Percentiles rank a stretch among this genome's conserved stretches.
Evolutionary conservation across 306 rosid species (phyloP).

Genomic region (Inga oerstediana): DNA sequence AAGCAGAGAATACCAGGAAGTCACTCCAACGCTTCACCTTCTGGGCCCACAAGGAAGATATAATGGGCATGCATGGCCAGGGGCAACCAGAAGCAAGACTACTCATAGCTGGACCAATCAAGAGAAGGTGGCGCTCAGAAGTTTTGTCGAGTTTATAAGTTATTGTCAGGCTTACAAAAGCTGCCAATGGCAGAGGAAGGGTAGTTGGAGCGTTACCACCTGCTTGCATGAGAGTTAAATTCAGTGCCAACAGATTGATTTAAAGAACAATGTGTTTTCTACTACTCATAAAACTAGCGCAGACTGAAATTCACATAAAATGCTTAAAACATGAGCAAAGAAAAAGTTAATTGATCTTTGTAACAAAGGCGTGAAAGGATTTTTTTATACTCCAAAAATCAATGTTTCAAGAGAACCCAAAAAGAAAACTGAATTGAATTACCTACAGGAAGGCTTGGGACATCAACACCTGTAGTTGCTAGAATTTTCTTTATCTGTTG

Average conservation of each 20-base stretch:
- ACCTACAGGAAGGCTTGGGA: slow-evolving; percentile 89
- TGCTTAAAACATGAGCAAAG: slow-evolving; percentile 12
- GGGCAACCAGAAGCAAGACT: slow-evolving; percentile 83
- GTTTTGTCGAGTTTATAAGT: slow-evolving; percentile 82
- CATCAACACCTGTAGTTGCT: slow-evolving; percentile 92
- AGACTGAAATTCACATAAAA: slow-evolving; percentile 13
- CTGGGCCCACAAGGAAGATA: slow-evolving; percentile 82
- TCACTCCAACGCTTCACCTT: slow-evolving; percentile 90
- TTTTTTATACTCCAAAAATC: slow-evolving; percentile 10
- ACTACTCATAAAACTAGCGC: neutral
- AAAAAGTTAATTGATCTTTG: slow-evolving; percentile 18
- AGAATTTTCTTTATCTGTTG: slow-evolving; percentile 82
- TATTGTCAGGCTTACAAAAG: slow-evolving; percentile 76
- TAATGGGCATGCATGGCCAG: slow-evolving; percentile 88
- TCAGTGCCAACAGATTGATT: slow-evolving; percentile 40
- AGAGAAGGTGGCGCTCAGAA: slow-evolving; percentile 59
- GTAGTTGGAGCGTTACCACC: slow-evolving; percentile 75
- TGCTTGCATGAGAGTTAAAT: slow-evolving; percentile 44
- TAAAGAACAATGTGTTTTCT: slow-evolving; percentile 10
- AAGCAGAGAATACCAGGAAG: slow-evolving; percentile 71
- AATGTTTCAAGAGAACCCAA: slow-evolving; percentile 6
- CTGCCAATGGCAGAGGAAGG: slow-evolving; percentile 98
- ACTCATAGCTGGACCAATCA: slow-evolving; percentile 69
- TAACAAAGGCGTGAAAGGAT: neutral
- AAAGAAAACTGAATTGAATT: slow-evolving; percentile 37